Base-by-base conservation (phyloP, 2,329 filamentous ascomycete species). In the Paracoccidioides lutzii region DNA sequence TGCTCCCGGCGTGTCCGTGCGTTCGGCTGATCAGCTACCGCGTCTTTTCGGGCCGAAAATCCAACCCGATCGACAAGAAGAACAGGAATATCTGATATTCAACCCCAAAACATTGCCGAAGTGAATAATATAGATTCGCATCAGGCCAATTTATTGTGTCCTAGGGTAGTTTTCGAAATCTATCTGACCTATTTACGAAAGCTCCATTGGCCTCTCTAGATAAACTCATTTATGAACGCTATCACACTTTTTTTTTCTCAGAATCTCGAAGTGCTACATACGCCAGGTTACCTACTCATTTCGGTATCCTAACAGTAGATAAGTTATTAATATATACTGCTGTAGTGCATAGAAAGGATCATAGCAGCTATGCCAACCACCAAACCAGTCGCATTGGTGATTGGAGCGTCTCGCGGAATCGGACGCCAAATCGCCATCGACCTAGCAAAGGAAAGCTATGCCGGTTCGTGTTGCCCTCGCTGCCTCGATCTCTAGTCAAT, bases 351-450 rank as follows among this genome's bases (percentile, higher is more conserved):
- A 22, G 22, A 22, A 22, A 22, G 22, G 22, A n/a, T 30, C 15
- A 52, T 6, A n/a, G 35, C 37, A 40, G 50, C 10, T 10, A 57
- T 59, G 57, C 30, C n/a, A 33, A 43, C 22, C 15, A 41, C 50
- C 40, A 61, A 66, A 22, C 63, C 60, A 7, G 85, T 90, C 5
- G 86, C 85, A 22, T 76, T 90, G 22, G 75, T 91, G 4, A 78
- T 90, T 22, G 87, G 87, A 42, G 87, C 85, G 2, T 90, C 87
- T 0, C 76, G 88, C 59, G 88, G 88, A 41, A 91, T 94, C 60
- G 88, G 88, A 48, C 77, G 87, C 43, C 88, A 93, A 67, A 76
- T 93, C 42, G 87, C 88, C 55, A 78, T 94, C 63, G 85, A 89
- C 65, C 75, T 94, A 3, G 85, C 87, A 6, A 81, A 75, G 62